These are phyloP conservation scores for Petasospora rhodanensis DNA, from an alignment of 1,139 yeast species.

Conservation along the genomic window DNA sequence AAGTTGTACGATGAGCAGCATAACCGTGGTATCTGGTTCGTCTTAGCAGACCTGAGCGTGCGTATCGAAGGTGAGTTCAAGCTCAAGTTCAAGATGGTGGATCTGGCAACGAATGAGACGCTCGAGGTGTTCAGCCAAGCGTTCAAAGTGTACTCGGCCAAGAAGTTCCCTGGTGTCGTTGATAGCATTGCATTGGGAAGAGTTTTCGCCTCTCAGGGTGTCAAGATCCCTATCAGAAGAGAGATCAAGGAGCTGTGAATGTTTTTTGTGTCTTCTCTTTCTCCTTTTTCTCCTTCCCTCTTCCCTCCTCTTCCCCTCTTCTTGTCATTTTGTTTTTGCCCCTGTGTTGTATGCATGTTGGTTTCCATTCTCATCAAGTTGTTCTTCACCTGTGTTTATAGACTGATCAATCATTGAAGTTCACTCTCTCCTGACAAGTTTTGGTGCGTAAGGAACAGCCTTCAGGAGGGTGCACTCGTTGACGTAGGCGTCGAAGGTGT, in stretches of 20 bases:
- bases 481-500: too few species aligned
- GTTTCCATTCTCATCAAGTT: too few species aligned
- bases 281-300: too few species aligned
- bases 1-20: constrained; percentile 34
- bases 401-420: too few species aligned
- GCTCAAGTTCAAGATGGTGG: constrained; percentile 33
- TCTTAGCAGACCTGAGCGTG: constrained; percentile 38
- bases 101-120: constrained; percentile 16
- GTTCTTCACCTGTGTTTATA: too few species aligned
- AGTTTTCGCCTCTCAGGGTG: constrained; percentile 40
- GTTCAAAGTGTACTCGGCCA: constrained; percentile 38
- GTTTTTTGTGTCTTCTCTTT: too few species aligned
- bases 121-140: constrained; percentile 29
- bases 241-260: constrained; percentile 13
- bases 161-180: constrained; percentile 41
- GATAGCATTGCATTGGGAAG: constrained; percentile 37
- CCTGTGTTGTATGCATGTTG: too few species aligned
- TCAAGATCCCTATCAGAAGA: constrained; percentile 37
- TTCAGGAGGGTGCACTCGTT: too few species aligned
- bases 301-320: too few species aligned
- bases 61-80: constrained; percentile 40
- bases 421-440: too few species aligned
- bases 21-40: constrained; percentile 38
- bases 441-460: too few species aligned
- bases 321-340: too few species aligned